phyloP scores from a whole-genome alignment of 2,329 filamentous ascomycete genomes.

The Penicillium sp. region DNA sequence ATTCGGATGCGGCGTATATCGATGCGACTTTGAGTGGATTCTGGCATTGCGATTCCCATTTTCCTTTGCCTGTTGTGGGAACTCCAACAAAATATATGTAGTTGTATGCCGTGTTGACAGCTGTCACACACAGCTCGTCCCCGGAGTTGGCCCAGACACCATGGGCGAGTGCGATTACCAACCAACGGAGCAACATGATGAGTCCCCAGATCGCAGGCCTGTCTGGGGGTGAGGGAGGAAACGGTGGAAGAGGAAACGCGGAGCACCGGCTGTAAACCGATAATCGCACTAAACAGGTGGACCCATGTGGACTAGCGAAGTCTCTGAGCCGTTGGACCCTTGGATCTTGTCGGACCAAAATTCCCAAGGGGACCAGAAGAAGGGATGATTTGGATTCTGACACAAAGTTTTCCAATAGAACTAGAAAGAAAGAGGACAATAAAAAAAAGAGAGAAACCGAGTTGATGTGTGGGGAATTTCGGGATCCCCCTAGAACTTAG shows the following conservation, averaged over 20 bases:
- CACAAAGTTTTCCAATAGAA: background rate
- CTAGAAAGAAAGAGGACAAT: no score
- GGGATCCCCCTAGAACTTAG: background rate
- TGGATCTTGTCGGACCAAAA: background rate
- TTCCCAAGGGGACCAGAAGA: no score
- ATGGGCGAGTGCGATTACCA: slow-evolving; percentile 16
- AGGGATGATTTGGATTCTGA: background rate
- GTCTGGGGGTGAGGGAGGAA: background rate
- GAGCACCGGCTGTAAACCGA: slow-evolving; percentile 10
- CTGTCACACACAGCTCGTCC: slow-evolving; percentile 36
- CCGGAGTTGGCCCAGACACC: slow-evolving; percentile 10
- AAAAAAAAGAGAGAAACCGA: background rate
- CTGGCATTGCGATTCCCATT: slow-evolving; percentile 32
- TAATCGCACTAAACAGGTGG: slow-evolving; percentile 13
- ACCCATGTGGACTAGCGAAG: slow-evolving; percentile 13
- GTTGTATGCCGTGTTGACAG: slow-evolving; percentile 34
- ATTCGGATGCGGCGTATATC: slow-evolving; percentile 37
- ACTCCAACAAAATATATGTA: slow-evolving; percentile 33
- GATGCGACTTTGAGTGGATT: slow-evolving; percentile 37
- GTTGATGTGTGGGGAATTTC: background rate
- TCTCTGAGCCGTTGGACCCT: slow-evolving; percentile 4
- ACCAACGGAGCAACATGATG: slow-evolving; percentile 24
- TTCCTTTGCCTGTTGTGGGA: slow-evolving; percentile 17
- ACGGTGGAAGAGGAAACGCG: slow-evolving; percentile 11
- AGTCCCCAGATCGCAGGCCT: background rate